Evolutionary conservation across 306 rosid species (phyloP).

Genomic region (Dicorynia guianensis): DNA sequence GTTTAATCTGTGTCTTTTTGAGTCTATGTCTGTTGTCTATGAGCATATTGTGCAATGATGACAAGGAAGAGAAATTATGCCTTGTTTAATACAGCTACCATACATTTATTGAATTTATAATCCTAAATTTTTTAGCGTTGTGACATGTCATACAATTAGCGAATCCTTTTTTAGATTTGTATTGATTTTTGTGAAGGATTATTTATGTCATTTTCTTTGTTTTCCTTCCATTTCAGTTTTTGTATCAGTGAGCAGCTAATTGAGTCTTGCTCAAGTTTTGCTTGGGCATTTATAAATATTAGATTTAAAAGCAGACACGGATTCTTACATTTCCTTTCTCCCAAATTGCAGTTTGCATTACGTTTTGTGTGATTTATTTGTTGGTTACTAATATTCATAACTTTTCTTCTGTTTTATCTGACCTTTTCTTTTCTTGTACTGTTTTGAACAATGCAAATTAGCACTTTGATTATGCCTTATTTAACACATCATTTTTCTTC

Average conservation of each 20-base stretch:
- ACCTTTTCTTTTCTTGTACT: not conserved
- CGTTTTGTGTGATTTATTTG: not conserved
- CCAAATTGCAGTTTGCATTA: not conserved
- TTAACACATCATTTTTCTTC: too few species aligned
- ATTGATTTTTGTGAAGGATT: not conserved
- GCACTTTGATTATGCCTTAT: not conserved
- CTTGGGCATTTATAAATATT: too few species aligned
- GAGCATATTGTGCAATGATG: too few species aligned
- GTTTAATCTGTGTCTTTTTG: too few species aligned
- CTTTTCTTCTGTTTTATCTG: not conserved
- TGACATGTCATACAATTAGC: too few species aligned
- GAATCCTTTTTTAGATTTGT: too few species aligned
- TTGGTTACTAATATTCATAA: not conserved
- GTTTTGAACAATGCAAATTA: not conserved
- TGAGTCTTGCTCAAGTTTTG: not conserved
- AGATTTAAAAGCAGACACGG: too few species aligned
- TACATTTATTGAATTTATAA: not conserved
- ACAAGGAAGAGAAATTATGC: not conserved
- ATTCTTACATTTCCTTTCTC: not conserved
- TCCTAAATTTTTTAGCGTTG: too few species aligned
- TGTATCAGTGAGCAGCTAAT: not conserved
- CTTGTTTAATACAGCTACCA: not conserved
- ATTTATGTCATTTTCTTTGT: not conserved
- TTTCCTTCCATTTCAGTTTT: not conserved
- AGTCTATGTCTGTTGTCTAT: too few species aligned